These are phyloP conservation scores for Lasiosphaeria ovina DNA, from an alignment of 495 filamentous ascomycete genomes.

Conservation along the genomic window DNA sequence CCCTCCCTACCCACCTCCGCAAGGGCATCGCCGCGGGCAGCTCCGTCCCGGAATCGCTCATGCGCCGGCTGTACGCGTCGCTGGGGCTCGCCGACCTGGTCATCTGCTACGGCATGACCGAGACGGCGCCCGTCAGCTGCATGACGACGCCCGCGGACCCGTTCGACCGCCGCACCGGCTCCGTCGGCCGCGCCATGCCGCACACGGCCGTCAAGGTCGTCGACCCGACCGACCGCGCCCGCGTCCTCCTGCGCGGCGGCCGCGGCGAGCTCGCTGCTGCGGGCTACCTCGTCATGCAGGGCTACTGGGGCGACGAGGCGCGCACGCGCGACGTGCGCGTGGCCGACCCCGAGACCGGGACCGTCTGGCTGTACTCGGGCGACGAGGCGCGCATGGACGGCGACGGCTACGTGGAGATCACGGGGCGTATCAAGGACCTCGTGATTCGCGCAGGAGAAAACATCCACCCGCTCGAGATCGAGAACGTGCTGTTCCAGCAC, in stretches of 20 bases:
- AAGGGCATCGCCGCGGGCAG: conserved; percentile 93
- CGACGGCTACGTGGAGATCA: conserved; percentile 64
- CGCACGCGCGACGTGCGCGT: conserved; percentile 69
- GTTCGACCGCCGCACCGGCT: conserved; percentile 70
- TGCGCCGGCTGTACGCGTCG: conserved; percentile 72
- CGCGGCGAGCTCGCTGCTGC: conserved; percentile 79
- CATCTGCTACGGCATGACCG: conserved; percentile 99
- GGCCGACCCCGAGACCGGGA: conserved; percentile 21
- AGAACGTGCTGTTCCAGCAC: conserved; percentile 82
- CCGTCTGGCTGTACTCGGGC: conserved; percentile 63
- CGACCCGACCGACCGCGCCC: conserved; percentile 52
- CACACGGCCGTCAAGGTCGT: conserved; percentile 81
- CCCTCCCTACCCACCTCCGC: conserved; percentile 63
- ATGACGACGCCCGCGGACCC: conserved; percentile 90
- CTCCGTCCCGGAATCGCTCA: conserved; percentile 76
- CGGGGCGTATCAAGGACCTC: conserved; percentile 78
- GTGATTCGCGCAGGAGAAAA: conserved; percentile 94
- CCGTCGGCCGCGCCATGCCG: conserved; percentile 75
- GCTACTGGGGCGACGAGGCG: conserved; percentile 75
- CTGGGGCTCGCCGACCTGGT: conserved; percentile 83
- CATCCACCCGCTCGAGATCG: conserved; percentile 91
- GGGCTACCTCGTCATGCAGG: conserved; percentile 88
- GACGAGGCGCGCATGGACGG: conserved; percentile 89
- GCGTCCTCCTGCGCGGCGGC: conserved; percentile 60
- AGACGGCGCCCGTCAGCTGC: conserved; percentile 84